phyloP scores from a whole-genome alignment of 1,284 basidiomycete species.

The Fistulina hepatica region DNA sequence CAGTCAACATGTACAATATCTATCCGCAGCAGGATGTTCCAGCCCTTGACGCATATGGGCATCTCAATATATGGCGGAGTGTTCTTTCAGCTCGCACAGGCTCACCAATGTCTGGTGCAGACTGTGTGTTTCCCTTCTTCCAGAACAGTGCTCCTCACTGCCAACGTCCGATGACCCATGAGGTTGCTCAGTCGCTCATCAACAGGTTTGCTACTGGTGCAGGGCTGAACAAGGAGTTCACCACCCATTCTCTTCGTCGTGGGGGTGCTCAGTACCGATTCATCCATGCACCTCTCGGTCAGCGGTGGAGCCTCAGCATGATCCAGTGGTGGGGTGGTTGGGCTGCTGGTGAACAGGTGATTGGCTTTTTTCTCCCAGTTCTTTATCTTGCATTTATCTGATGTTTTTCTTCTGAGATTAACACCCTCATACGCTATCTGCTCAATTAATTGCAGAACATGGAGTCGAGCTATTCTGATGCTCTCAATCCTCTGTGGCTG shows the following conservation, averaged over 20 bases:
- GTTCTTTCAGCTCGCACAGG: constrained; percentile 16
- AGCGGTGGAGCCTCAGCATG: constrained; percentile 23
- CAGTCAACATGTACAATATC: constrained; percentile 24
- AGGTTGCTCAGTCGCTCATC: constrained; percentile 20
- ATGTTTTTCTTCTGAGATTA: constrained; percentile 6
- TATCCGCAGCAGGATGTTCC: constrained; percentile 19
- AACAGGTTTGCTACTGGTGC: constrained; percentile 17
- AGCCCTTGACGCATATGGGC: constrained; percentile 19
- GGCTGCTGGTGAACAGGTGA: constrained; percentile 24
- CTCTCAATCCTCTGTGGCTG: constrained; percentile 9
- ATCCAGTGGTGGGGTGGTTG: constrained; percentile 34
- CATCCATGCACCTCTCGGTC: constrained; percentile 25
- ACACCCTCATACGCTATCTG: constrained; percentile 13
- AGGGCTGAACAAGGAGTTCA: constrained; percentile 18
- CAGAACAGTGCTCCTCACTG: constrained; percentile 20
- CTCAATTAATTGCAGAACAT: constrained; percentile 12
- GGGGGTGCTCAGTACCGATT: constrained; percentile 30
- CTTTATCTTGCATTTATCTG: neutral
- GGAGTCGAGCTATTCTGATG: constrained; percentile 10
- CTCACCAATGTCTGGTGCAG: constrained; percentile 17
- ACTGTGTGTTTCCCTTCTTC: constrained; percentile 27
- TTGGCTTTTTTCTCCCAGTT: too few relatives aligned
- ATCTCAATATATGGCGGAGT: constrained; percentile 20
- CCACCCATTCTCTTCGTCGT: constrained; percentile 26
- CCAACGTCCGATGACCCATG: constrained; percentile 17